Percentiles rank a stretch among this genome's conserved stretches.
Evolutionary conservation across 108 stramenopile species (phyloP).

Genomic region (Cylindrotheca closterium): DNA sequence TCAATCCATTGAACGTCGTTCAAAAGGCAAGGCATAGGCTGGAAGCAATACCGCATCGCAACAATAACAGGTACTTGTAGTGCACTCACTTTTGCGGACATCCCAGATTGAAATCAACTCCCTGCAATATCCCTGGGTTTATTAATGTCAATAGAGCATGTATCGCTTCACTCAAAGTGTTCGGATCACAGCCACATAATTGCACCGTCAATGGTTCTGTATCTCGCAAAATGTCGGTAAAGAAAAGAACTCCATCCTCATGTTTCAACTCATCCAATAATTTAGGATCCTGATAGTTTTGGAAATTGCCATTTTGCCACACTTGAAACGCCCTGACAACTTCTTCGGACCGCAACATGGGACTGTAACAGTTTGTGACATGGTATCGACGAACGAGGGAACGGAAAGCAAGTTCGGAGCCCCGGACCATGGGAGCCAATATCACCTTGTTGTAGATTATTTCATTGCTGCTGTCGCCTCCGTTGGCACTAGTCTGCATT

Average conservation of each 20-base stretch:
- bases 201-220: slow-evolving; percentile 27
- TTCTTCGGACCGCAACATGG: slow-evolving; percentile 56
- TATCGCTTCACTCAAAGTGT: slow-evolving; percentile 34
- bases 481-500: no score
- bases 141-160: slow-evolving; percentile 36
- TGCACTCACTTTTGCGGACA: slow-evolving; percentile 67
- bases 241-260: slow-evolving; percentile 40
- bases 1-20: no score
- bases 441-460: slow-evolving; percentile 18
- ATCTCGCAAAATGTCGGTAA: slow-evolving; percentile 23
- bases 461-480: no score
- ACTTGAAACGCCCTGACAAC: slow-evolving; percentile 28
- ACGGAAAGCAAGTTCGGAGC: slow-evolving; percentile 56
- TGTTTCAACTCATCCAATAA: background rate
- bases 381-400: slow-evolving; percentile 44
- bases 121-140: slow-evolving; percentile 19
- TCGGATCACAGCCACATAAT: slow-evolving; percentile 43
- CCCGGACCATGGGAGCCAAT: slow-evolving; percentile 66
- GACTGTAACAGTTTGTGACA: slow-evolving; percentile 46
- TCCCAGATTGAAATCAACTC: slow-evolving; percentile 60
- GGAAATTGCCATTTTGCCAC: slow-evolving; percentile 5
- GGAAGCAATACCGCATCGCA: no score
- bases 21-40: no score
- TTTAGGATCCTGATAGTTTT: background rate
- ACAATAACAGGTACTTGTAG: no score